phyloP scores from a whole-genome alignment of 2,329 filamentous ascomycete species.

The Pleoardoris graminearum region DNA sequence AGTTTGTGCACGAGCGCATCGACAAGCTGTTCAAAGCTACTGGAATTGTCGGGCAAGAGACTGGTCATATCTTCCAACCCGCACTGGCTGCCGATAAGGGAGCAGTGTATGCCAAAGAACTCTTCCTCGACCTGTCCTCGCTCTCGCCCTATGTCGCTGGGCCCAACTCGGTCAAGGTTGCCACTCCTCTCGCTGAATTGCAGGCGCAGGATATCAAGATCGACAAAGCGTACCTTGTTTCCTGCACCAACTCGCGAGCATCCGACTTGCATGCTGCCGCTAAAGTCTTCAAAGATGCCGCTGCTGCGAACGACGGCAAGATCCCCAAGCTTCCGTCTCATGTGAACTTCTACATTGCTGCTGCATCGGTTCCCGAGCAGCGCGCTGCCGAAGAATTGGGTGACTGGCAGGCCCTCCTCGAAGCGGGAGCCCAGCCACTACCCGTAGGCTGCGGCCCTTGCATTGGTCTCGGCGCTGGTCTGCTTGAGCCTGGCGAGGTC shows the following conservation, averaged over 20 bases:
- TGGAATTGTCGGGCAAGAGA: constrained; percentile 41
- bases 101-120: constrained; percentile 79
- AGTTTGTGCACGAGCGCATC: constrained; percentile 73
- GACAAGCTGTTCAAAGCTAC: constrained; percentile 65
- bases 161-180: constrained; percentile 88
- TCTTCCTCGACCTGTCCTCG: constrained; percentile 81
- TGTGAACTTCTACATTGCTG: constrained; percentile 87
- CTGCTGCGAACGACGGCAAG: constrained; percentile 60
- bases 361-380: constrained; percentile 80
- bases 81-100: constrained; percentile 71
- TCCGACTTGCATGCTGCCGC: constrained; percentile 84
- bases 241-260: constrained; percentile 83
- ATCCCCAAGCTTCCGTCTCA: constrained; percentile 71
- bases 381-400: constrained; percentile 74
- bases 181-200: constrained; percentile 75
- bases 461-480: constrained; percentile 79
- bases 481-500: constrained; percentile 82
- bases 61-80: constrained; percentile 53
- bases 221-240: constrained; percentile 84
- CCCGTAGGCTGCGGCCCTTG: constrained; percentile 80
- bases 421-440: constrained; percentile 74
- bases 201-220: constrained; percentile 74
- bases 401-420: constrained; percentile 81
- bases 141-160: constrained; percentile 83
- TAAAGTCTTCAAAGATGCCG: constrained; percentile 79